A percentile compares a stretch with the other conserved stretches of the same genome.
These are phyloP conservation scores for Sporodiniella umbellata DNA, from an alignment of 371 early-diverging fungal genomes.

Conservation along the genomic window DNA sequence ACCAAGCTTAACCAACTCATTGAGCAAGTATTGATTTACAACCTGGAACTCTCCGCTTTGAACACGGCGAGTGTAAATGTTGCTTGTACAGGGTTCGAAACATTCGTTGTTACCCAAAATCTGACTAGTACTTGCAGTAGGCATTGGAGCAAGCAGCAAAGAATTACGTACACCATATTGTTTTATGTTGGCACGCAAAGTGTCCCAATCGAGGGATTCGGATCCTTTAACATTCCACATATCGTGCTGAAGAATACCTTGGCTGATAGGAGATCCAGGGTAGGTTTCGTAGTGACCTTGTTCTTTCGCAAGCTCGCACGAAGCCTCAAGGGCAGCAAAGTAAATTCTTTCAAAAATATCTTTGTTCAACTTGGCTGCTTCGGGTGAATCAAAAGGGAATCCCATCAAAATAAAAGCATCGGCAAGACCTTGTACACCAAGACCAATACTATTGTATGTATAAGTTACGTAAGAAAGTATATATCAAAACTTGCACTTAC, in stretches of 20 bases:
- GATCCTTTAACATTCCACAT: constrained; percentile 86
- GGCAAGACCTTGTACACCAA: constrained; percentile 99
- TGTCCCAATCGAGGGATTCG: constrained; percentile 92
- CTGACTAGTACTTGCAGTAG: constrained; percentile 99
- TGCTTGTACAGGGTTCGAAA: constrained; percentile 98
- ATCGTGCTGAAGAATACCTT: constrained; percentile 97
- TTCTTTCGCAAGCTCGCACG: constrained; percentile 86
- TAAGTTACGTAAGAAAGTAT: not conserved
- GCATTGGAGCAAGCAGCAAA: constrained; percentile 98
- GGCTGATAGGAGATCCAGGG: constrained; percentile 86
- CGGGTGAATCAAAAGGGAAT: constrained; percentile 94
- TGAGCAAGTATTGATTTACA: constrained; percentile 94
- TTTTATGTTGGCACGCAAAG: constrained; percentile 80
- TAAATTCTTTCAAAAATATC: constrained; percentile 98
- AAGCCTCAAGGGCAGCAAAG: constrained; percentile 95
- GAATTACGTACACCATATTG: constrained; percentile 97
- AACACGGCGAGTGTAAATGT: constrained; percentile 98
- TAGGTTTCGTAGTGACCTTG: constrained; percentile 92
- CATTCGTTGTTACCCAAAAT: constrained; percentile 99
- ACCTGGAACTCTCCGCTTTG: constrained; percentile 99
- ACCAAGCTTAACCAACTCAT: constrained; percentile 88
- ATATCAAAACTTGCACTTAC: constrained; percentile 4
- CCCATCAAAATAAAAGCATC: constrained; percentile 97
- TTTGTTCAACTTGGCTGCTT: constrained; percentile 87
- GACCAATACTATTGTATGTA: constrained; percentile 70